Conservation (phyloP, 805 yeast genomes). For the Zygosaccharomyces rouxii region DNA sequence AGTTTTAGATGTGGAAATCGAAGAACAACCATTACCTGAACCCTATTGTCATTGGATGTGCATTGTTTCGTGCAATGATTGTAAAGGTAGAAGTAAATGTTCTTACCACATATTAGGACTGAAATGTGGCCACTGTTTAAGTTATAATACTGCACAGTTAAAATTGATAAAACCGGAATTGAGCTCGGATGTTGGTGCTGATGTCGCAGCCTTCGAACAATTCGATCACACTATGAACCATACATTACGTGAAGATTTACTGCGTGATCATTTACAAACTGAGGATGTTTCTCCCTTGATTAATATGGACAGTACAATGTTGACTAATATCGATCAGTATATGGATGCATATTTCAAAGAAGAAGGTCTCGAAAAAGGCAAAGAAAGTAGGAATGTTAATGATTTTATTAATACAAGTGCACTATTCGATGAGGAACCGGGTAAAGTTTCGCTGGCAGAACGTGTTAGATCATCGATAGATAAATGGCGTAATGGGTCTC, state of each 20-base stretch:
- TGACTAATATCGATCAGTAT: conserved; percentile 20
- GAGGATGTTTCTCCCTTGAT: conserved; percentile 24
- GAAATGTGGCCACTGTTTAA: conserved; percentile 79
- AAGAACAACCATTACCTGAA: conserved; percentile 68
- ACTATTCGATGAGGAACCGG: conserved; percentile 11
- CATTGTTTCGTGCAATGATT: conserved; percentile 77
- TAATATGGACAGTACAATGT: conserved; percentile 18
- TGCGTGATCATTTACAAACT: conserved; percentile 23
- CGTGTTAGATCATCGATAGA: conserved; percentile 3
- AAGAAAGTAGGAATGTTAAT: conserved; percentile 15
- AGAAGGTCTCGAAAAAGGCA: conserved; percentile 7
- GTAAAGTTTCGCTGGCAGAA: conserved; percentile 1
- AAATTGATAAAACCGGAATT: conserved; percentile 66
- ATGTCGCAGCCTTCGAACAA: conserved; percentile 14
- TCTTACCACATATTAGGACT: conserved; percentile 81
- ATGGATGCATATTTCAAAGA: conserved; percentile 21
- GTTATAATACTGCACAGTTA: conserved; percentile 79
- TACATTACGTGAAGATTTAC: conserved; percentile 15
- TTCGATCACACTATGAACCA: conserved; percentile 15
- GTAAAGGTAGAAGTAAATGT: conserved; percentile 74
- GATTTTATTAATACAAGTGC: conserved; percentile 19
- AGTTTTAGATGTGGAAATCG: conserved; percentile 78
- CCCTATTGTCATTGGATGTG: conserved; percentile 76
- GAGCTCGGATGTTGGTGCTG: conserved; percentile 29
- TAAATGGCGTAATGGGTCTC: conserved; percentile 5